Percentiles rank a stretch among this genome's conserved stretches.
Evolutionary conservation across 2,329 filamentous ascomycete species (phyloP).

Genomic region (Xylaria sp.): DNA sequence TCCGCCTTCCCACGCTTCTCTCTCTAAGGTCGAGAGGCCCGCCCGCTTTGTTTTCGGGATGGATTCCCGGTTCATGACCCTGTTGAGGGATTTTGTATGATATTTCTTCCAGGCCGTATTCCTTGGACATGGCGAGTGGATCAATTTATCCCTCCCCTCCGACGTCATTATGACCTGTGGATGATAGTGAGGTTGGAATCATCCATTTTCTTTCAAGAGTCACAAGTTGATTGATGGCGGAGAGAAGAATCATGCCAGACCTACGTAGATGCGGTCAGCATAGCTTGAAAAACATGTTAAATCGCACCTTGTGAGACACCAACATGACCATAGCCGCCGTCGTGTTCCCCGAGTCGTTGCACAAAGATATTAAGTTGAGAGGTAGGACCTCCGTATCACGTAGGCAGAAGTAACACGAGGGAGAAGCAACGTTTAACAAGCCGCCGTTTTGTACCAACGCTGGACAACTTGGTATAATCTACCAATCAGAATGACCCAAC

Average conservation of each 20-base stretch:
- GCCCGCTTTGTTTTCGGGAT: neutral
- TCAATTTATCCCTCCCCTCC: neutral
- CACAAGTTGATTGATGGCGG: neutral
- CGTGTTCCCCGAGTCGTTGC: constrained; percentile 9
- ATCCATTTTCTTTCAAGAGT: neutral
- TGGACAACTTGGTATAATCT: constrained; percentile 1
- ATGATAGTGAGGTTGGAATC: neutral
- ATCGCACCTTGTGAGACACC: constrained; percentile 2
- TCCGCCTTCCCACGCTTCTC: neutral
- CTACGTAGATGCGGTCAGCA: constrained; percentile 5
- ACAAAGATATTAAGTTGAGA: neutral
- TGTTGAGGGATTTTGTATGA: neutral
- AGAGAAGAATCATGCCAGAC: neutral
- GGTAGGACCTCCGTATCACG: neutral
- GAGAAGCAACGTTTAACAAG: neutral
- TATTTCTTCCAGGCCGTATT: neutral
- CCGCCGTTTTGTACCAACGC: neutral
- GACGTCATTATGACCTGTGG: neutral
- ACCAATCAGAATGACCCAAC: neutral
- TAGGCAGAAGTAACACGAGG: neutral
- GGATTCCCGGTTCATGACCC: neutral
- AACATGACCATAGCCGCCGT: neutral
- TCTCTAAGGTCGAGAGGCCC: neutral
- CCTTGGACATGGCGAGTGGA: neutral
- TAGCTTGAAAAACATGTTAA: neutral